A percentile compares a stretch with the other conserved stretches of the same genome.
These are phyloP conservation scores for Serendipita indica DNA, from an alignment of 768 basidiomycete species.

Conservation along the genomic window DNA sequence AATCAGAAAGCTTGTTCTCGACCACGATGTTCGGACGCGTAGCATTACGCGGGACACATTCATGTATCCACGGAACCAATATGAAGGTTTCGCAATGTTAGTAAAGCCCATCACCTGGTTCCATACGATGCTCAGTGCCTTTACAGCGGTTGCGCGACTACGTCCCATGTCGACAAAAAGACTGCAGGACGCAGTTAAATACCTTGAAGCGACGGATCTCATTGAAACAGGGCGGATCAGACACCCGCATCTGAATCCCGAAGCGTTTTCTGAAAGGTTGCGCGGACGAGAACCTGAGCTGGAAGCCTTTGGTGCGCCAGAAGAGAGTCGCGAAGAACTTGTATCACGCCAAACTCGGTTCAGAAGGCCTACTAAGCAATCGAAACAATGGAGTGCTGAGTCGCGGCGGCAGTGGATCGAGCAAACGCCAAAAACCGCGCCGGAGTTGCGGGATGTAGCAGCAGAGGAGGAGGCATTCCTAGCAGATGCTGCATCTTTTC, in stretches of 20 bases:
- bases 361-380: too few species aligned
- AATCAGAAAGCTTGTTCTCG: not conserved
- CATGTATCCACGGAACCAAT: not conserved
- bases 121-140: too few species aligned
- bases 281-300: not conserved
- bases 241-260: too few species aligned
- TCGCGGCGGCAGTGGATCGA: too few species aligned
- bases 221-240: not conserved
- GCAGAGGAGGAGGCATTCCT: too few species aligned
- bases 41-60: not conserved
- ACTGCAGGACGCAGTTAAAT: not conserved
- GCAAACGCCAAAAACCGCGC: too few species aligned
- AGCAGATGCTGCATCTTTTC: too few species aligned
- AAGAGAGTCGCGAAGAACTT: not conserved
- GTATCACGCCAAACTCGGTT: too few species aligned
- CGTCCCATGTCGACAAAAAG: not conserved
- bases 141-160: not conserved
- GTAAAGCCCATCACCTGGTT: too few species aligned
- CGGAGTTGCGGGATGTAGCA: too few species aligned
- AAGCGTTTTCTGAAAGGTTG: not conserved
- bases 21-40: not conserved
- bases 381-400: too few species aligned
- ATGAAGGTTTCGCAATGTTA: not conserved
- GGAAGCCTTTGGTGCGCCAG: not conserved
- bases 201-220: not conserved